Evolutionary conservation across 2,329 filamentous ascomycete species (phyloP), one percentile per base, ranked within the genome.

Genomic region (Ciborinia camelliae): DNA sequence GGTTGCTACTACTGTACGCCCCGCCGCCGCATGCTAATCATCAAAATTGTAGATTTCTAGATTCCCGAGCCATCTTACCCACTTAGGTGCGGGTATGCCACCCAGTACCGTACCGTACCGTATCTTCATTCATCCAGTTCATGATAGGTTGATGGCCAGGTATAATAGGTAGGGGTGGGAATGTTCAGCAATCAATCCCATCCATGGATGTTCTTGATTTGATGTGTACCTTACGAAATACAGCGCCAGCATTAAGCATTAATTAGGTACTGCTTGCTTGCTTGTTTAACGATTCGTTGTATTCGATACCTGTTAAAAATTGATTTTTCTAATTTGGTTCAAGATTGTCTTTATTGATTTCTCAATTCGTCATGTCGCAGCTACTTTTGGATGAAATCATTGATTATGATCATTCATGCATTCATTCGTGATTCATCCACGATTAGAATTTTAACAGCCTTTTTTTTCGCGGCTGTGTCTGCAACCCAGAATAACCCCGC

Each of bases 391-490:
- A 37, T 37, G 5, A 59, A 37, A 57, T 63, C 51, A 57, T 63
- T 57, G 51, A 57, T 57, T 37, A 63, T 63, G 12, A 12, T 50
- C 61, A 57, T 57, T 48, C 41, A 23, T 3, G 41, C 61, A 57
- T 57, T 48, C 41, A 23, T 3, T 62, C 60, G 60, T 62, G 30
- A 47, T 37, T 47, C 50, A 43, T 54, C 48, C 48, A 54, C 60
- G 39, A 55, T 63, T 63, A 30, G 28, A 41, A 45, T 58, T 18
- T 35, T 26, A 39, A 37, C 15, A 39, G 41, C 41, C 23, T 28
- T n/a, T 37, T 57, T 48, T 37, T 57, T 48, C n/a, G 51, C 51
- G 61, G 61, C 61, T 63, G 61, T 63, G 61, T 57, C 32, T 63
- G 50, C 41, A 63, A 35, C 52, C 41, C 23, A 63, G 61, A 57